A percentile compares a stretch with the other conserved stretches of the same genome.
Evolutionary conservation across 306 rosid species (phyloP).

Genomic region (Carpinus fangiana): DNA sequence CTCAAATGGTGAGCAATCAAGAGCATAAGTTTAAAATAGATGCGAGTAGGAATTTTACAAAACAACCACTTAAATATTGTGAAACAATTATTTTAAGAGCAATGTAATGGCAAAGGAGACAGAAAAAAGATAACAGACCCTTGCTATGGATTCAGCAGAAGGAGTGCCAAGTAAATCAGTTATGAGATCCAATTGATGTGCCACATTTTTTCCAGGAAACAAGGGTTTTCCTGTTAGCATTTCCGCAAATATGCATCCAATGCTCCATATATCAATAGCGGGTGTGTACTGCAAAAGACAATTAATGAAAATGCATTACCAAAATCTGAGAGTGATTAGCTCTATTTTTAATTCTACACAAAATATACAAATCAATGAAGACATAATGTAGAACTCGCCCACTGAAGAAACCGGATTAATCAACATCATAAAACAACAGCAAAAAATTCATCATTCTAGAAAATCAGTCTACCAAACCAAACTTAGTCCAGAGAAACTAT

Average conservation of each 20-base stretch:
- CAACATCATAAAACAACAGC: background rate
- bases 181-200: slow-evolving; percentile 63
- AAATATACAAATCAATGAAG: background rate
- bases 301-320: background rate
- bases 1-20: slow-evolving; percentile 5
- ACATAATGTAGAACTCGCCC: background rate
- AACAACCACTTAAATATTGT: background rate
- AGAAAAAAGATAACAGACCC: slow-evolving; percentile 40
- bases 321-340: slow-evolving; percentile 7
- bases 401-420: background rate
- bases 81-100: background rate
- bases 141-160: slow-evolving; percentile 45
- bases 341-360: background rate
- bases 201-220: slow-evolving; percentile 69
- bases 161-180: slow-evolving; percentile 72
- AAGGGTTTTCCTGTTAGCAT: slow-evolving; percentile 59
- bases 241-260: slow-evolving; percentile 75
- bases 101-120: background rate
- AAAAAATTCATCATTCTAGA: background rate
- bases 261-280: slow-evolving; percentile 73
- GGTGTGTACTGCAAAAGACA: slow-evolving; percentile 61
- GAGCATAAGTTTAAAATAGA: slow-evolving; percentile 8
- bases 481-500: background rate
- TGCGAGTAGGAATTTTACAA: background rate
- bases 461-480: background rate